phyloP scores from a whole-genome alignment of 345 rosid genomes.

The Euphorbia peplus region DNA sequence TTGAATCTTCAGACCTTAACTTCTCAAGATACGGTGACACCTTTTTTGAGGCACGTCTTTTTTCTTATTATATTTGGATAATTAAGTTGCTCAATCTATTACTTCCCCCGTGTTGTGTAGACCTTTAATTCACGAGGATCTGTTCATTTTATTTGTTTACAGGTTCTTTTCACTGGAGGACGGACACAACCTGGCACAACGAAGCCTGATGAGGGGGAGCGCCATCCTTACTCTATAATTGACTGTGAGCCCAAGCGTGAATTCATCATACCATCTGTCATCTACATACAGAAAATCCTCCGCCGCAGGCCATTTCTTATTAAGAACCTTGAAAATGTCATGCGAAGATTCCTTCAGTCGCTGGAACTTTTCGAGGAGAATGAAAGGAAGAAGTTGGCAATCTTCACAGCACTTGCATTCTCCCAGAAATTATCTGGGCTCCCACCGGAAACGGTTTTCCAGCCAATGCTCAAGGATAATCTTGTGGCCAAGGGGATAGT shows the following conservation, averaged over 20 bases:
- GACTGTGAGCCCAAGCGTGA: slow-evolving; percentile 88
- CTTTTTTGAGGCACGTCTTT: slow-evolving; percentile 58
- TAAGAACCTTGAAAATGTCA: slow-evolving; percentile 96
- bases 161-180: slow-evolving; percentile 95
- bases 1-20: slow-evolving; percentile 86
- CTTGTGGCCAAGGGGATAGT: slow-evolving; percentile 99
- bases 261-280: slow-evolving; percentile 74
- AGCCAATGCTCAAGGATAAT: slow-evolving; percentile 96
- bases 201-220: slow-evolving; percentile 98
- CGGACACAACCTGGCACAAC: slow-evolving; percentile 97
- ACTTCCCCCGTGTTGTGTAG: neutral
- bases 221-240: slow-evolving; percentile 81
- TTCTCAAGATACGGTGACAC: slow-evolving; percentile 95
- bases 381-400: slow-evolving; percentile 97
- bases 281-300: slow-evolving; percentile 83
- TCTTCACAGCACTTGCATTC: slow-evolving; percentile 95
- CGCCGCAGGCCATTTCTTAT: slow-evolving; percentile 93
- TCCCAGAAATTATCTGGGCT: slow-evolving; percentile 98
- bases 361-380: slow-evolving; percentile 96
- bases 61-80: slow-evolving; percentile 3
- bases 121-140: neutral
- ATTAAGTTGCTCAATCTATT: neutral
- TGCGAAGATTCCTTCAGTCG: slow-evolving; percentile 83
- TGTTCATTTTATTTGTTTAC: slow-evolving; percentile 21
- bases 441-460: slow-evolving; percentile 96